These are phyloP conservation scores for Brassica napus DNA, from an alignment of 345 rosid genomes.

Conservation along the genomic window DNA sequence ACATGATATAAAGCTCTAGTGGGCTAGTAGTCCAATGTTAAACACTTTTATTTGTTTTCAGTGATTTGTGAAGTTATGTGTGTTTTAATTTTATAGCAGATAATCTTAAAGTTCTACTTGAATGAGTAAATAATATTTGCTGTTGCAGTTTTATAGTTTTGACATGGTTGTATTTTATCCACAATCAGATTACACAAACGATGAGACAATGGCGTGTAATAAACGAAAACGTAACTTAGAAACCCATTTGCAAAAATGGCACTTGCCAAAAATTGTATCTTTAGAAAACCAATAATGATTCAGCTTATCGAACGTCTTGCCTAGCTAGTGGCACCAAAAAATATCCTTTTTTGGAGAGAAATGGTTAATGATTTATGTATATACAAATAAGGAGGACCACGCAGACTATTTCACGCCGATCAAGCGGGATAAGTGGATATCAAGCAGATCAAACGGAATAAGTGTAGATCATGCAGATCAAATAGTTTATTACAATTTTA, in stretches of 20 bases:
- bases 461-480: too few species aligned
- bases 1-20: not conserved
- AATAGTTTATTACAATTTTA: too few species aligned
- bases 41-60: not conserved
- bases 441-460: too few species aligned
- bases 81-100: not conserved
- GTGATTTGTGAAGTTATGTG: not conserved
- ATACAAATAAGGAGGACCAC: conserved; percentile 19
- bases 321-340: conserved; percentile 31
- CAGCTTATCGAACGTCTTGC: conserved; percentile 31
- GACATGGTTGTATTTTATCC: not conserved
- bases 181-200: not conserved
- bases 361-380: conserved; percentile 5
- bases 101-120: not conserved
- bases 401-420: not conserved
- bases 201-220: not conserved
- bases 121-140: not conserved
- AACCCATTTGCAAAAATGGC: not conserved
- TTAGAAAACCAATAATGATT: conserved; percentile 15
- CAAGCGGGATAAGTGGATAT: too few species aligned
- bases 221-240: conserved; percentile 27
- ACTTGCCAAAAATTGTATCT: conserved; percentile 1
- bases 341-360: conserved; percentile 6
- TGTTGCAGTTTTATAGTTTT: not conserved
- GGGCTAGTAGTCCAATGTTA: not conserved